Evolutionary conservation across 2,329 filamentous ascomycete genomes (phyloP).

Genomic region (Cyclaneusma minus): DNA sequence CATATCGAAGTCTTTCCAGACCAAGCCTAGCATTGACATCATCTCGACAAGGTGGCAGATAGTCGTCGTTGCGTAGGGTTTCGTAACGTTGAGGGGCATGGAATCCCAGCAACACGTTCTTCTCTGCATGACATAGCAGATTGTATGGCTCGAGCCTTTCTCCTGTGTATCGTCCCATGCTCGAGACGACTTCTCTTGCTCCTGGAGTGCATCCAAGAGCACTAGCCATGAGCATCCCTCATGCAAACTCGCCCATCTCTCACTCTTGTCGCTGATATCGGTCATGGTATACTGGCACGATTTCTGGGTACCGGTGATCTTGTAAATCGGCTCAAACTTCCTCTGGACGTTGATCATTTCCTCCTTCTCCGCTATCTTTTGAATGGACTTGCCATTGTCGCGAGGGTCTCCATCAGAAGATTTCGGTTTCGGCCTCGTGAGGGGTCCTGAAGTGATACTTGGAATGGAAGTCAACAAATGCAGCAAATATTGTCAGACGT

Average conservation of each 20-base stretch:
- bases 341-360: constrained; percentile 1
- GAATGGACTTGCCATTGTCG: neutral
- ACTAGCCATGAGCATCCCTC: constrained; percentile 6
- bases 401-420: neutral
- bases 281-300: constrained; percentile 1
- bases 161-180: constrained; percentile 3
- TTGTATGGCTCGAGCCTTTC: constrained; percentile 3
- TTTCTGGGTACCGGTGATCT: constrained; percentile 1
- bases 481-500: neutral
- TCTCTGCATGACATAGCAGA: constrained; percentile 4
- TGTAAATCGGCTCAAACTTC: constrained; percentile 1
- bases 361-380: neutral
- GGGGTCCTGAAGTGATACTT: constrained; percentile 1
- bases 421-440: constrained; percentile 1
- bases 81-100: constrained; percentile 30
- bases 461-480: neutral
- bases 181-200: constrained; percentile 4
- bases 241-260: constrained; percentile 5
- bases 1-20: constrained; percentile 39
- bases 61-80: constrained; percentile 37
- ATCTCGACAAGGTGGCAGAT: constrained; percentile 40
- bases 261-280: no score
- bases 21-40: constrained; percentile 33
- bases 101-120: constrained; percentile 14
- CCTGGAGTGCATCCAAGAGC: constrained; percentile 5